These are phyloP conservation scores for Trifolium subterraneum DNA, from an alignment of 306 rosid genomes.

Conservation along the genomic window DNA sequence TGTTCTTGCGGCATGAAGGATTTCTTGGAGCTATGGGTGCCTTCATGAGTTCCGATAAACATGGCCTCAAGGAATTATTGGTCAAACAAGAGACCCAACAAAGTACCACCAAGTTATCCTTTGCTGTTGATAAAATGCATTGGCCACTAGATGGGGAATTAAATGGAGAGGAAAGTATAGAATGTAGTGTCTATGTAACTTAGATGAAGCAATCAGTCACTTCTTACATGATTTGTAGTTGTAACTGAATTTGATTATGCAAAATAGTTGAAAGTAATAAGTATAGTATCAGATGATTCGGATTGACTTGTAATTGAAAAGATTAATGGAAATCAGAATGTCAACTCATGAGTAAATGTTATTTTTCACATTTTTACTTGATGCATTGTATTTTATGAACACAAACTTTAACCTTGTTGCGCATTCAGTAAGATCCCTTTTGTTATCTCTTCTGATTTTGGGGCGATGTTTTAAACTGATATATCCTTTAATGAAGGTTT, in stretches of 20 bases:
- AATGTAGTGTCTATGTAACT: conserved; percentile 67
- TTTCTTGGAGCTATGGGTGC: conserved; percentile 96
- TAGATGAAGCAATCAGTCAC: conserved; percentile 57
- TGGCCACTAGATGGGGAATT: conserved; percentile 52
- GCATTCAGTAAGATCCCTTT: background rate
- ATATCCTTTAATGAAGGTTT: background rate
- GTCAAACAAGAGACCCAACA: conserved; percentile 52
- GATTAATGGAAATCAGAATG: background rate
- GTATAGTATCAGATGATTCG: conserved; percentile 5
- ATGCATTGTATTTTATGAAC: conserved; percentile 29
- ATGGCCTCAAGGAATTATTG: conserved; percentile 61
- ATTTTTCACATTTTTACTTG: conserved; percentile 9
- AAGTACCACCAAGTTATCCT: conserved; percentile 48
- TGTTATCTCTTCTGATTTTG: background rate
- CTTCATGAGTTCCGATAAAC: conserved; percentile 75
- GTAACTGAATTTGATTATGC: conserved; percentile 40
- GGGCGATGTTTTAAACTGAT: background rate
- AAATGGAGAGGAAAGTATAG: conserved; percentile 73
- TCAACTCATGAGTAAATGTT: background rate
- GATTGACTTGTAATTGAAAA: background rate
- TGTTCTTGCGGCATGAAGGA: conserved; percentile 95
- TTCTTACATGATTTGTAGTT: conserved; percentile 50
- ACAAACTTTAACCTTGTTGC: background rate
- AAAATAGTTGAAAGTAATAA: conserved; percentile 21
- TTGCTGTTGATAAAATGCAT: conserved; percentile 49